Evolutionary conservation across 2,329 filamentous ascomycete genomes (phyloP), one percentile per base, ranked within the genome.

Genomic region (Sphaerulina vaccinii): DNA sequence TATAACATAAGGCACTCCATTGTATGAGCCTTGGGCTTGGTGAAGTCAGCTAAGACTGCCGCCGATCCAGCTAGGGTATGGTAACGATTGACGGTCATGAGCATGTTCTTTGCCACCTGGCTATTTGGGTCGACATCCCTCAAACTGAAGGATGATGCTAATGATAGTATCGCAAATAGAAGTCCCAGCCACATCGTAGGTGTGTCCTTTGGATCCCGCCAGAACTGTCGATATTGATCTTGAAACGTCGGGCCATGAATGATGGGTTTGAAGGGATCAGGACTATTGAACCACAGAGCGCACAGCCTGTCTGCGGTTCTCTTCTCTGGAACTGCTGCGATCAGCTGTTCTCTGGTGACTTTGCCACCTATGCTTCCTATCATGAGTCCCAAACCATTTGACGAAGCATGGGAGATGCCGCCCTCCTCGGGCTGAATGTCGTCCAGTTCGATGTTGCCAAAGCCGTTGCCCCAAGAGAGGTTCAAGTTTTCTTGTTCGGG

Each of bases 231-330:
- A 48, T 79, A 79, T 70, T 69, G 63, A 15, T 68, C 64, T 35
- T 69, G 65, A 33, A 70, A 72, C 2, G 68, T 68, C 1, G 66
- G 65, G 11, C 64, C 66, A 64, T 95, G 89, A 44, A 93, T 81
- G 58, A 93, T 84, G 65, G 57, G 55, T 48, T 67, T 68, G 52
- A 68, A 68, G 1, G 67, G 65, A 46, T 69, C 65, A 0, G 63
- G 60, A 2, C 63, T 61, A 37, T 68, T 68, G 60, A 70, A 70
- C 66, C 66, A 70, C 7, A 66, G 56, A 19, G 58, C 64, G 5
- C 37, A 32, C 18, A 65, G 49, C 5, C 63, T 52, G 49, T 71
- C 68, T 29, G 64, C 60, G 5, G 62, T 57, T 35, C 50, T 48
- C 54, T 67, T 69, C 29, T 63, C 60, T n/a, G 68, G 68, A n/a